Conservation (phyloP, 2,329 filamentous ascomycete genomes). For the Trichoderma breve region DNA sequence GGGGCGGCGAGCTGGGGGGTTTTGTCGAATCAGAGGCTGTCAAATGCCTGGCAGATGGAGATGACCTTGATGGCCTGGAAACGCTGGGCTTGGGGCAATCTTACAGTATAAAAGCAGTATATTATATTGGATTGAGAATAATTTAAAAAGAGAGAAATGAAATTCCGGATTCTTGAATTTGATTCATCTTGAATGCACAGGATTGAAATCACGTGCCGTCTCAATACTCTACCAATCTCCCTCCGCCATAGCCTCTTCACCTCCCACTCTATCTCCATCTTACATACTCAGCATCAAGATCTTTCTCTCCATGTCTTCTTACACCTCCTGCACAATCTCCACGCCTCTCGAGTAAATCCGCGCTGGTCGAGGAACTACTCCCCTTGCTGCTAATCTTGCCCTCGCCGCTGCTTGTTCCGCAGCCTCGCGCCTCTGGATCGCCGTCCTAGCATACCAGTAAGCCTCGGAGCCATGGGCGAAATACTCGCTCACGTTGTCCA, state of each 20-base stretch:
- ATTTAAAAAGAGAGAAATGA: background rate
- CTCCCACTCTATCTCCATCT: background rate
- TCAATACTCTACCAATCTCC: background rate
- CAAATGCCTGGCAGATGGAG: background rate
- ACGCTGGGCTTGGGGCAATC: background rate
- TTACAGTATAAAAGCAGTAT: background rate
- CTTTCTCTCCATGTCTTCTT: background rate
- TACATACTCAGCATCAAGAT: background rate
- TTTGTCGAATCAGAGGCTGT: constrained; percentile 6
- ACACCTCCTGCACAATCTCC: background rate
- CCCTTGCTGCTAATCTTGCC: background rate
- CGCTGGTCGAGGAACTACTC: background rate
- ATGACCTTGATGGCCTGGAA: background rate
- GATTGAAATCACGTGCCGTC: background rate
- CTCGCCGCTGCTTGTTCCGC: background rate
- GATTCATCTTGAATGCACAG: background rate
- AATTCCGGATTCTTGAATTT: background rate
- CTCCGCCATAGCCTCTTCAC: no score
- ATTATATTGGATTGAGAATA: background rate
- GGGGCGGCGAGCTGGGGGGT: background rate
- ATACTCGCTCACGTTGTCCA: constrained; percentile 8
- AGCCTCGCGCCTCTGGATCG: background rate
- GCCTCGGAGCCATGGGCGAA: background rate
- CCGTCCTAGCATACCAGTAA: constrained; percentile 8
- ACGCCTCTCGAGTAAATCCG: background rate